Conservation (phyloP, 2,329 filamentous ascomycete species). For the Aspergillus pseudotamarii region DNA sequence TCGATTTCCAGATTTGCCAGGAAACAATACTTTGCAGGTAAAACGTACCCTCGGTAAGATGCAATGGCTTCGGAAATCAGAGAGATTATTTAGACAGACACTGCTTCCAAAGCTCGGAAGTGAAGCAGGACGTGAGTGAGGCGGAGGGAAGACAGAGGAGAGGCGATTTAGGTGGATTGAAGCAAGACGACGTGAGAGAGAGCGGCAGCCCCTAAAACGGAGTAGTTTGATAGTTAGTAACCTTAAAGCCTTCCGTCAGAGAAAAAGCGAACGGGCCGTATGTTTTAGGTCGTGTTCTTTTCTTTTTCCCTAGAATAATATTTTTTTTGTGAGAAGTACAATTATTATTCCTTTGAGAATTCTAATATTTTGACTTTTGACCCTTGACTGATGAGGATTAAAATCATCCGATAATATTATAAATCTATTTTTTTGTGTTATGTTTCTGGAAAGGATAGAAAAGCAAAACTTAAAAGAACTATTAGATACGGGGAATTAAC, state of each 20-base stretch:
- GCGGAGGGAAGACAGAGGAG: constrained; percentile 1
- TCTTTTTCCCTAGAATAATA: not conserved
- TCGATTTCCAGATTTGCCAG: constrained; percentile 19
- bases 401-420: not conserved
- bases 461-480: not conserved
- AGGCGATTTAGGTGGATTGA: constrained; percentile 9
- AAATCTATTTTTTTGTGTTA: not conserved
- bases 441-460: not conserved
- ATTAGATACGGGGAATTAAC: not conserved
- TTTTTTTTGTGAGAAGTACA: not conserved
- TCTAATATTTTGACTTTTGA: not conserved
- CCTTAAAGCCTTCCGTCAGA: constrained; percentile 5
- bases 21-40: constrained; percentile 12
- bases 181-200: constrained; percentile 8
- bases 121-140: not conserved
- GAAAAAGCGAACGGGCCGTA: constrained; percentile 4
- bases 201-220: constrained; percentile 10
- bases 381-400: not conserved
- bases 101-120: not conserved
- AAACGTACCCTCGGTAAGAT: constrained; percentile 22
- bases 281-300: not conserved
- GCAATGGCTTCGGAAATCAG: constrained; percentile 6
- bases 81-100: not conserved
- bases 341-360: not conserved
- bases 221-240: constrained; percentile 5